Evolutionary conservation across 352 stramenopile species (phyloP), one percentile per base, ranked within the genome.

Genomic region (Globisporangium cylindrosporum): DNA sequence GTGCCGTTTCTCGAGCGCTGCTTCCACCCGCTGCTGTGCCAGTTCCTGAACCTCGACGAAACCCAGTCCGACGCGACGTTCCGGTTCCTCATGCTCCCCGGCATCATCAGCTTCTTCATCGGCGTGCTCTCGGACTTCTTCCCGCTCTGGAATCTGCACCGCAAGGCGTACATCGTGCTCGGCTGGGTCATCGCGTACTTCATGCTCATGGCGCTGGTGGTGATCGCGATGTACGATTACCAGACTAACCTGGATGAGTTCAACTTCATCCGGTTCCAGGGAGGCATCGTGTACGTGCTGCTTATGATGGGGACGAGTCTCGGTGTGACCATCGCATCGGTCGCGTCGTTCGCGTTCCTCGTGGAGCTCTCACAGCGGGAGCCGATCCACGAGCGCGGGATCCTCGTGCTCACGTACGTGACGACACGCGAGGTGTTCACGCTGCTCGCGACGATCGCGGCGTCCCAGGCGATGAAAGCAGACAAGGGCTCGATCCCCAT

Each of bases 301-400:
- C 69, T 93, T 10, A 83, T 86, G 69, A 82, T 93, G 79, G 80
- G 75, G 10, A 80, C 80, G 38, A 84, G 73, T 71, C 66, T 92
- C n/a, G 84, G 86, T 6, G 73, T 89, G 25, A 89, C 79, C 3
- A 77, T 88, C 22, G 83, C 82, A 5, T 86, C 82, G 0, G 73
- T 93, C 34, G 66, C 82, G 10, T 75, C 82, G 8, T 82, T 90
- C 55, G 80, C 86, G 15, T 88, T 91, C 64, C 59, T 91, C 29
- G 79, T 93, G 49, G 86, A 93, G 69, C 69, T 92, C 4, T 93
- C 86, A n/a, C 82, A 93, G 60, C 82, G 82, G 8, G 84, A 93
- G 55, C 80, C 79, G 24, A 88, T 93, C 70, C 83, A 92, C 64
- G 83, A 91, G 56, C 83, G 86, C 5, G 86, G 83, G 2, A 84